Base-by-base conservation (phyloP, 495 filamentous ascomycete species). In the Glutinoglossum americanum region DNA sequence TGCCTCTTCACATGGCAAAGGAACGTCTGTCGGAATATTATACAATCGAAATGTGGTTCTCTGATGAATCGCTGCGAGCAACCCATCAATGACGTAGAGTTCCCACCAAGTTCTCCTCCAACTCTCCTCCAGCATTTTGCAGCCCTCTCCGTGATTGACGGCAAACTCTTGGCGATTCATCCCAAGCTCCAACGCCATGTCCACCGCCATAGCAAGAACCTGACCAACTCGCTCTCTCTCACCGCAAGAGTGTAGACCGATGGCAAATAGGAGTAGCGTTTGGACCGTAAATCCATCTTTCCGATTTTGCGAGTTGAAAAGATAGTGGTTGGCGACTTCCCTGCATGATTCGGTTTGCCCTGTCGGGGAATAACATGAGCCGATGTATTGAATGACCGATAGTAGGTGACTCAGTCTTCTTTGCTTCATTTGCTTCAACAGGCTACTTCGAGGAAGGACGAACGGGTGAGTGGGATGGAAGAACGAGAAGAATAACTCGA, bases 101-200 rank as follows among this genome's bases (percentile, higher is more conserved):
- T 93, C 86, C 88, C 88, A 95, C 88, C 87, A 94, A 17, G 87
- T 94, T 44, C 89, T 76, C 27, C 88, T 75, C 75, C 85, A 80
- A 64, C 82, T 83, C 64, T 95, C 89, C 37, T 79, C 81, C 6
- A 83, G 66, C 8, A 85, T 70, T 0, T 72, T 72, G 56, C 81
- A 73, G 5, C 67, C 60, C 15, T 69, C 68, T 37, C 74, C 69
- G 62, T 78, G 68, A 1, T 66, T 60, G 1, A 64, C 60, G 4
- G 76, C 72, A 60, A 74, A 84, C 10, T 64, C 64, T 56, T 66
- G 69, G 58, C 76, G 78, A 67, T 94, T 80, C 70, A 95, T 74
- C 0, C 84, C 82, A 26, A 92, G 71, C 56, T 88, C 80, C 23
- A 90, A 72, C 15, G 86, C 85, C 54, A 85, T 62, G 44, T 83